A percentile compares a stretch with the other conserved stretches of the same genome.
Evolutionary conservation across 2,329 filamentous ascomycete species (phyloP).

Genomic region (Dactylonectria estremocensis): DNA sequence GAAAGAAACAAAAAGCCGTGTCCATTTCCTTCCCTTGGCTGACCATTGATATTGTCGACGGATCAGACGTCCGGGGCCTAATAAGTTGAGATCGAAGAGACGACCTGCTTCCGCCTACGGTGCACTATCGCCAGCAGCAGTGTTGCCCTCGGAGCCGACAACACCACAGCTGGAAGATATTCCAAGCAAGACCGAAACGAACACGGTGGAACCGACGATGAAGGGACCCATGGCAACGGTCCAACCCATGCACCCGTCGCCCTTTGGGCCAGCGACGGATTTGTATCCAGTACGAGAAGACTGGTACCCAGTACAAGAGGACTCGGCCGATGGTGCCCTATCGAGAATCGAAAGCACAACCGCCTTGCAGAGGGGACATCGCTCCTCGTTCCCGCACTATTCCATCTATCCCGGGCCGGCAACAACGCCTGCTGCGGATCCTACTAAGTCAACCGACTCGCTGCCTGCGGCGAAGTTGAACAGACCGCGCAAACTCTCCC

Average conservation of each 20-base stretch:
- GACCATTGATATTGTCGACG: conserved; percentile 25
- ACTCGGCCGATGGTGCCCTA: conserved; percentile 36
- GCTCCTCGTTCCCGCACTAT: conserved; percentile 43
- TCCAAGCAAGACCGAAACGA: conserved; percentile 30
- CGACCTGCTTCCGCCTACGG: conserved; percentile 43
- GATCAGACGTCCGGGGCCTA: conserved; percentile 44
- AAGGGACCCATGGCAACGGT: conserved; percentile 42
- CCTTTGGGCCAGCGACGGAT: conserved; percentile 39
- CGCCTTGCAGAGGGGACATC: conserved; percentile 26
- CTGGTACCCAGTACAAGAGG: conserved; percentile 39
- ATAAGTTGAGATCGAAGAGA: conserved; percentile 46
- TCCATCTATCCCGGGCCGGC: conserved; percentile 53
- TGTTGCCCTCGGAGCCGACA: conserved; percentile 25
- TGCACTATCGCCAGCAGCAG: conserved; percentile 27
- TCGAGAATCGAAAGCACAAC: conserved; percentile 29
- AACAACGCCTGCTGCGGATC: conserved; percentile 46
- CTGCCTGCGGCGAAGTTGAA: conserved; percentile 49
- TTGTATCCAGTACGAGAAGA: conserved; percentile 42
- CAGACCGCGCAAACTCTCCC: conserved; percentile 56
- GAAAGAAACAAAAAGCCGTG: neutral
- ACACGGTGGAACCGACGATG: conserved; percentile 37
- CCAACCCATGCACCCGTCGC: conserved; percentile 40
- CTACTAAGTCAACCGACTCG: conserved; percentile 40
- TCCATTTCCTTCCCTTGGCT: conserved; percentile 22
- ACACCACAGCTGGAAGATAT: conserved; percentile 18